A percentile compares a stretch with the other conserved stretches of the same genome.
These are phyloP conservation scores for Closterium sp. DNA, from an alignment of 139 green algal species.

Conservation along the genomic window DNA sequence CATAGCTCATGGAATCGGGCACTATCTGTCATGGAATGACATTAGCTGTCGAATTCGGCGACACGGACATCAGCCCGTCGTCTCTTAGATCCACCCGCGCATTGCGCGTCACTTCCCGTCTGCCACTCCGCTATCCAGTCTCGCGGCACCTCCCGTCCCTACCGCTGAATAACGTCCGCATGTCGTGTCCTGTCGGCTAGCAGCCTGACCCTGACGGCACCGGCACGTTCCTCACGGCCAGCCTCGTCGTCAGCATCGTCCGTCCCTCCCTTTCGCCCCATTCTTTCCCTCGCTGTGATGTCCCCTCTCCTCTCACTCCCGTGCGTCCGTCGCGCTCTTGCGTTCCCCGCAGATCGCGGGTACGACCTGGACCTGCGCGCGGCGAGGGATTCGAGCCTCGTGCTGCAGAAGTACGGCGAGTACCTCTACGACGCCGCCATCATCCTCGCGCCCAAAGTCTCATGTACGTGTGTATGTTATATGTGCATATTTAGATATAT, in stretches of 20 bases:
- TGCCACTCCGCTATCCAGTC: background rate
- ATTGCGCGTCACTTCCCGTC: background rate
- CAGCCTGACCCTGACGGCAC: background rate
- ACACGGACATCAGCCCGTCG: background rate
- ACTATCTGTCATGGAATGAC: too few relatives aligned
- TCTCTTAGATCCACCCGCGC: background rate
- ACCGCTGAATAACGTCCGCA: background rate
- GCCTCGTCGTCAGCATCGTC: background rate
- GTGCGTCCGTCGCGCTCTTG: background rate
- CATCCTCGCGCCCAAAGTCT: slow-evolving; percentile 67
- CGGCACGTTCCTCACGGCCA: background rate
- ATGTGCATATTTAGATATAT: too few relatives aligned
- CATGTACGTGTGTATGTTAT: slow-evolving; percentile 18
- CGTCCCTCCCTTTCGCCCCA: background rate
- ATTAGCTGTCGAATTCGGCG: too few relatives aligned
- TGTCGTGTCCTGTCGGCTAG: background rate
- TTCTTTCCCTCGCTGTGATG: background rate
- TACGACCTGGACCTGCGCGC: slow-evolving; percentile 59
- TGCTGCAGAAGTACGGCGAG: slow-evolving; percentile 72
- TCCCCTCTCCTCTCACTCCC: background rate
- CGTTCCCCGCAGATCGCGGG: slow-evolving; percentile 29
- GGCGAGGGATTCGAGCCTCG: slow-evolving; percentile 57
- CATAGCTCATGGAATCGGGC: background rate
- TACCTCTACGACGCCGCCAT: slow-evolving; percentile 82
- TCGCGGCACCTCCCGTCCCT: background rate